These are phyloP conservation scores for Trypanosoma lewisi DNA, from an alignment of 208 protist species.

Conservation along the genomic window DNA sequence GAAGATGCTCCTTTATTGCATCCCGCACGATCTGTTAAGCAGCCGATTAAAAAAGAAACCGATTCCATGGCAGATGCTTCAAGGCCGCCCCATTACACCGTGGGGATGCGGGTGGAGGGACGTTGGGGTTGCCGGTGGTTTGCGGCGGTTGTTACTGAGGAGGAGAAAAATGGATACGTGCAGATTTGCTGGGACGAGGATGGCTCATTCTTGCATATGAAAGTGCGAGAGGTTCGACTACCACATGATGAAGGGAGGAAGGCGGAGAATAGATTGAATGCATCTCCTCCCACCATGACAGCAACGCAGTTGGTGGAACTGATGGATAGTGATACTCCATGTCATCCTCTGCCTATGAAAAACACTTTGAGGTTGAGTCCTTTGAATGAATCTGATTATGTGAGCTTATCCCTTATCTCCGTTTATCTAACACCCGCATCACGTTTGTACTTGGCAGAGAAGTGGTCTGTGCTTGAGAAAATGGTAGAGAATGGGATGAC, in stretches of 20 bases:
- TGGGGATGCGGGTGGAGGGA: constrained; percentile 53
- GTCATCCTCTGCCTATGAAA: too few relatives aligned
- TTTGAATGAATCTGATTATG: not conserved
- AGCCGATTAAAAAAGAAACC: not conserved
- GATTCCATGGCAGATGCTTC: not conserved
- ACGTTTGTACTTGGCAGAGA: not conserved
- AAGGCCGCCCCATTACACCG: constrained; percentile 10
- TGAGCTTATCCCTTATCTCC: not conserved
- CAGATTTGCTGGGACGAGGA: constrained; percentile 66
- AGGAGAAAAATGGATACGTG: constrained; percentile 55
- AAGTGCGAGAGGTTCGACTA: constrained; percentile 48
- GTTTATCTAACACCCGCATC: constrained; percentile 3
- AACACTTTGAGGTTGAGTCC: too few relatives aligned
- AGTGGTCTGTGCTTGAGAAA: not conserved
- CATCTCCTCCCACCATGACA: constrained; percentile 2
- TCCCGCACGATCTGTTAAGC: not conserved
- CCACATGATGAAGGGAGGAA: not conserved
- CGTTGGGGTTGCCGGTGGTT: constrained; percentile 61
- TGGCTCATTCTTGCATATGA: constrained; percentile 49
- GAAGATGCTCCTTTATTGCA: constrained; percentile 19
- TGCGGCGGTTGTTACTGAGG: constrained; percentile 37
- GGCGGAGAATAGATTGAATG: not conserved
- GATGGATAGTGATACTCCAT: constrained; percentile 4
- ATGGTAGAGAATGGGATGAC: not conserved
- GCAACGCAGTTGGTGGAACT: constrained; percentile 24